Percentiles rank a stretch among this genome's conserved stretches.
Conservation (phyloP, 371 early-diverging fungal genomes). For the Smittium culicis region DNA sequence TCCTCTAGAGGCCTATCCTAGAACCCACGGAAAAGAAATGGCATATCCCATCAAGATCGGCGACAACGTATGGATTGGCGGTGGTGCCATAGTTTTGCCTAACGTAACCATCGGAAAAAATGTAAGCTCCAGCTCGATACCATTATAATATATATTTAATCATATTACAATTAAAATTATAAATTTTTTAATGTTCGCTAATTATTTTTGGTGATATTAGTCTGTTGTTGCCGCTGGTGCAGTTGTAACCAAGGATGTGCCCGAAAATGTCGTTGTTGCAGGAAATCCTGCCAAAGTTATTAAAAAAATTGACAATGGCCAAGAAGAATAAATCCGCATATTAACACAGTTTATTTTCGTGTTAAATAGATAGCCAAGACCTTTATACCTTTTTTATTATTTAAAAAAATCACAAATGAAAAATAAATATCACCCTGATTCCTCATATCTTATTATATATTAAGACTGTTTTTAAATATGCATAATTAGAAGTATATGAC, state of each 20-base stretch:
- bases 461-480: too few relatives aligned
- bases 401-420: too few relatives aligned
- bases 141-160: slow-evolving; percentile 5
- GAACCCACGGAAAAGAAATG: slow-evolving; percentile 24
- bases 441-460: too few relatives aligned
- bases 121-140: neutral
- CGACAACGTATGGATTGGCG: slow-evolving; percentile 58
- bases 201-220: neutral
- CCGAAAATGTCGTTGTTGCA: slow-evolving; percentile 50
- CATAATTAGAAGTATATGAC: too few relatives aligned
- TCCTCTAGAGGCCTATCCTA: slow-evolving; percentile 39
- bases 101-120: slow-evolving; percentile 74
- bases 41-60: slow-evolving; percentile 50
- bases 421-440: too few relatives aligned
- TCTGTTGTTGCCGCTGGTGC: slow-evolving; percentile 39
- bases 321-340: neutral
- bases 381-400: too few relatives aligned
- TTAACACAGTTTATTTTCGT: too few relatives aligned
- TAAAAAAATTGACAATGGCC: slow-evolving; percentile 18
- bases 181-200: neutral
- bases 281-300: slow-evolving; percentile 73
- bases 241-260: slow-evolving; percentile 68
- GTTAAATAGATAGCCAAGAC: too few relatives aligned
- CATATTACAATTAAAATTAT: too few relatives aligned
- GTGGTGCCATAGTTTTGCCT: slow-evolving; percentile 51